Evolutionary conservation across 2,329 filamentous ascomycete species (phyloP).

Genomic region (Erysiphe pulchra): DNA sequence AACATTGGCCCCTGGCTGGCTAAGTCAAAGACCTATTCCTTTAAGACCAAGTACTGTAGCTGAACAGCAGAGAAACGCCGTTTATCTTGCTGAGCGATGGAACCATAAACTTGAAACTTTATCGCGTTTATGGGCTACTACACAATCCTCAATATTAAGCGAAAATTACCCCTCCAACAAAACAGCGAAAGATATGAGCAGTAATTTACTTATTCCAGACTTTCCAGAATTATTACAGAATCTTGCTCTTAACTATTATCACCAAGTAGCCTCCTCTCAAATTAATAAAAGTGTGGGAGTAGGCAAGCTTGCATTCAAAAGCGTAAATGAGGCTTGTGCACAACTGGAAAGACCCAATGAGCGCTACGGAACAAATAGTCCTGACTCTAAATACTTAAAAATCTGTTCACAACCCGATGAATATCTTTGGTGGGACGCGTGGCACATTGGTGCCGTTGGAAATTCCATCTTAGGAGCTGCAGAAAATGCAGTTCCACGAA

Average conservation of each 20-base stretch:
- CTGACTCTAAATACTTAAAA: conserved; percentile 4
- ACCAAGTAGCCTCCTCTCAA: conserved; percentile 15
- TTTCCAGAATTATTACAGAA: conserved; percentile 18
- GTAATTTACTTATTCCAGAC: conserved; percentile 18
- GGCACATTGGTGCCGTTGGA: conserved; percentile 18
- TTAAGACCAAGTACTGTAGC: conserved; percentile 20
- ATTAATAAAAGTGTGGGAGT: neutral
- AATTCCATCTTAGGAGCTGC: conserved; percentile 13
- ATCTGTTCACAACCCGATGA: conserved; percentile 17
- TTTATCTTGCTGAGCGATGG: conserved; percentile 24
- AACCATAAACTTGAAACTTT: conserved; percentile 19
- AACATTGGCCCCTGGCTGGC: conserved; percentile 27
- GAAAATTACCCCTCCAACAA: conserved; percentile 1
- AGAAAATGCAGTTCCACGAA: neutral
- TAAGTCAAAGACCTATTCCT: conserved; percentile 17
- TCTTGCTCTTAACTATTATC: conserved; percentile 22
- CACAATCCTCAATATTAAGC: neutral
- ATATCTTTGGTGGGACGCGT: conserved; percentile 26
- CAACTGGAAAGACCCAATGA: conserved; percentile 4
- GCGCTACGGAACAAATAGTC: conserved; percentile 2
- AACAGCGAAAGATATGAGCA: neutral
- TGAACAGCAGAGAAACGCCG: conserved; percentile 28
- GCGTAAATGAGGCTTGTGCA: conserved; percentile 8
- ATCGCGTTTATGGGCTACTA: neutral
- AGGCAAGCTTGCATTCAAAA: conserved; percentile 5